Conservation (phyloP, 805 yeast genomes). For the Debaryomyces prosopidis region DNA sequence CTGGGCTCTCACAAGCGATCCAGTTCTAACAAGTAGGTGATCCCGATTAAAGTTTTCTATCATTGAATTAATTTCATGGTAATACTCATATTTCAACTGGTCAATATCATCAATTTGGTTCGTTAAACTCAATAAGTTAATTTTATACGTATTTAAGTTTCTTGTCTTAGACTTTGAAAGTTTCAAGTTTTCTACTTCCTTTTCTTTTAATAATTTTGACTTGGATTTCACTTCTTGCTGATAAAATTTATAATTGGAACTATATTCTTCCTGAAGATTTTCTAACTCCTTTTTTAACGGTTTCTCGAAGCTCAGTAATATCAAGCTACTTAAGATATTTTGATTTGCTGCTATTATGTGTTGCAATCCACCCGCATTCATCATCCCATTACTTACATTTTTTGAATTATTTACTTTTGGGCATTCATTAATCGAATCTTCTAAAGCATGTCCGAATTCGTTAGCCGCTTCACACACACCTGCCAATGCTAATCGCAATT, state of each 20-base stretch:
- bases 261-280: constrained; percentile 44
- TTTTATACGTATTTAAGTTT: constrained; percentile 66
- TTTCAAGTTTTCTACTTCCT: constrained; percentile 61
- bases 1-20: constrained; percentile 73
- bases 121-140: constrained; percentile 66
- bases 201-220: constrained; percentile 51
- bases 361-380: constrained; percentile 76
- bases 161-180: constrained; percentile 61
- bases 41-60: constrained; percentile 60
- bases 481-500: constrained; percentile 48
- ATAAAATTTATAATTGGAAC: constrained; percentile 52
- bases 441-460: constrained; percentile 70
- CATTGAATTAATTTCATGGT: constrained; percentile 59
- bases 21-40: constrained; percentile 53
- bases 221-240: constrained; percentile 53
- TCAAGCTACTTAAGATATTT: constrained; percentile 60
- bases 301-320: constrained; percentile 54
- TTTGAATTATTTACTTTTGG: constrained; percentile 27
- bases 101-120: constrained; percentile 79
- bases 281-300: constrained; percentile 50
- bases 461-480: constrained; percentile 60
- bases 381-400: constrained; percentile 55
- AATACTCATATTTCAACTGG: constrained; percentile 70
- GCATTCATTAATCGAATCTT: constrained; percentile 32
- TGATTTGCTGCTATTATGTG: constrained; percentile 76